Conservation (phyloP, 129 eudicot genomes). For the Heracleum sosnowskyi region DNA sequence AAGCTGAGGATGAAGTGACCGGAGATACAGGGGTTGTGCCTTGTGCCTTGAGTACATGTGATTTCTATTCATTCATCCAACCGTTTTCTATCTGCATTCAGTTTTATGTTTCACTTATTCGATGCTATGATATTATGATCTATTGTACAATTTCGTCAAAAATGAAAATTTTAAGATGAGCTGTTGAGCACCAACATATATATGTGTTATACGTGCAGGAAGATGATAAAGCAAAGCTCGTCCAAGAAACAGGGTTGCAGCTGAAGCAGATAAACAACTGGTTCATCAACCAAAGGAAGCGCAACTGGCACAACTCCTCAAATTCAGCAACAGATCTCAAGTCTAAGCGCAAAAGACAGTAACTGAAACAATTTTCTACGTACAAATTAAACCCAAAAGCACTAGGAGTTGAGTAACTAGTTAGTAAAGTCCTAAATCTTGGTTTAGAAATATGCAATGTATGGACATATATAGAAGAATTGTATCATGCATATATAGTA, state of each 20-base stretch:
- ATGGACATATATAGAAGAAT: neutral
- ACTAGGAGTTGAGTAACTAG: neutral
- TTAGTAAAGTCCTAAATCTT: neutral
- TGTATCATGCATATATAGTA: neutral
- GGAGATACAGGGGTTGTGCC: no score
- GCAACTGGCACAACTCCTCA: slow-evolving; percentile 95
- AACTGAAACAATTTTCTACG: neutral
- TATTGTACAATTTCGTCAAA: no score
- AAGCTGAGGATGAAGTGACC: neutral
- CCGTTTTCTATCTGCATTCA: no score
- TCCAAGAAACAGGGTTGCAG: slow-evolving; percentile 91
- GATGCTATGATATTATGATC: no score
- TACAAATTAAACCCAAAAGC: neutral
- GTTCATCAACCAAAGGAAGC: slow-evolving; percentile 95
- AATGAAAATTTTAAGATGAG: neutral
- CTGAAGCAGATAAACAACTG: slow-evolving; percentile 94
- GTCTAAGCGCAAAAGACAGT: slow-evolving; percentile 82
- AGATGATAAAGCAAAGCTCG: slow-evolving; percentile 95
- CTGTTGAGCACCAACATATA: neutral
- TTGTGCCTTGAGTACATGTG: no score
- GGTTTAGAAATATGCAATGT: neutral
- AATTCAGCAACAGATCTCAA: slow-evolving; percentile 61
- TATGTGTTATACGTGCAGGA: slow-evolving; percentile 35
- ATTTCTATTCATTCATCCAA: no score
- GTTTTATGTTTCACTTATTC: no score